Percentiles rank a stretch among this genome's conserved stretches.
Conservation (phyloP, 139 green algal species). For the Volvox africanus region DNA sequence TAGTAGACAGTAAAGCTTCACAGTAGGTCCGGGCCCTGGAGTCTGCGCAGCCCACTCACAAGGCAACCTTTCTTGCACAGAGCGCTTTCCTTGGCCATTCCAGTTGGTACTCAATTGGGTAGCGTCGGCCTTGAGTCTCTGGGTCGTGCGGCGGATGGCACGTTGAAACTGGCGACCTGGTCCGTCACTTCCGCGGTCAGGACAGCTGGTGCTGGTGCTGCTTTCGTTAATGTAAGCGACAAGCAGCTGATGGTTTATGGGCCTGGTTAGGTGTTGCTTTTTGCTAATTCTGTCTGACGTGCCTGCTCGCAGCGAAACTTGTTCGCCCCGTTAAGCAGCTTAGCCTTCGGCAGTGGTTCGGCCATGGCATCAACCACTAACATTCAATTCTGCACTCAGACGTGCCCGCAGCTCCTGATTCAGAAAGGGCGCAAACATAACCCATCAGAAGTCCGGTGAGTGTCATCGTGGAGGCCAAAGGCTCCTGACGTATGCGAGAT, state of each 20-base stretch:
- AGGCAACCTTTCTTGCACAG: neutral
- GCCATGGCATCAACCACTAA: neutral
- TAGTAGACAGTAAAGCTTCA: too few relatives aligned
- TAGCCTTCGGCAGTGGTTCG: slow-evolving; percentile 31
- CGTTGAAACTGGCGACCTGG: neutral
- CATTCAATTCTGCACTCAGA: slow-evolving; percentile 10
- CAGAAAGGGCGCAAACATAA: neutral
- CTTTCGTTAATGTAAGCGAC: slow-evolving; percentile 16
- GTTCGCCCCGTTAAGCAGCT: neutral
- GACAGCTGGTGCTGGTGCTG: neutral
- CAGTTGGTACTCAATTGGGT: slow-evolving; percentile 31
- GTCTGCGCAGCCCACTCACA: too few relatives aligned
- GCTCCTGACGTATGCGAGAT: too few relatives aligned
- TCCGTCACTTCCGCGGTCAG: neutral
- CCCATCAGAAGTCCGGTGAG: slow-evolving; percentile 2
- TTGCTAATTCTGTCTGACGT: neutral
- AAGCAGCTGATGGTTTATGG: neutral
- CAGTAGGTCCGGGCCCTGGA: too few relatives aligned
- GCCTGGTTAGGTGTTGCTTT: neutral
- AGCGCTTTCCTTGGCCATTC: slow-evolving; percentile 15
- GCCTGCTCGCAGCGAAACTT: slow-evolving; percentile 21
- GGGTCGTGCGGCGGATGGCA: neutral
- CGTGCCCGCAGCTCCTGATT: slow-evolving; percentile 3
- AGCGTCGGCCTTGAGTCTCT: slow-evolving; percentile 13
- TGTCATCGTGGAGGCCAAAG: neutral